Base-by-base conservation (phyloP, 1,139 yeast species). In the Sugiyamaella sp. region DNA sequence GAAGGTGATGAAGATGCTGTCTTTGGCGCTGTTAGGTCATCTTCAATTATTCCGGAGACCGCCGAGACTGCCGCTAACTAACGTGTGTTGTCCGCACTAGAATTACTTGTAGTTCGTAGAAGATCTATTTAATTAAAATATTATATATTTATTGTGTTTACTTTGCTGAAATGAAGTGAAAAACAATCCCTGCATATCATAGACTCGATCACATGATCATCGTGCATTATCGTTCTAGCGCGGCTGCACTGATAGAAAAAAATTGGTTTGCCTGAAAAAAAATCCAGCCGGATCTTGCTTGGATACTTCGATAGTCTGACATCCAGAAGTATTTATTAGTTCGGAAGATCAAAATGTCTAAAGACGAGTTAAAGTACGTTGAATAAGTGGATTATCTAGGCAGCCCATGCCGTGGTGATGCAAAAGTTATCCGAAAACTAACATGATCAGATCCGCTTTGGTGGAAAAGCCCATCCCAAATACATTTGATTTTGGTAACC, bases 401-500 rank as follows among this genome's bases (percentile, higher is more conserved):
- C 19, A n/a, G n/a, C n/a, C n/a, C n/a, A n/a, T n/a, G n/a, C n/a
- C n/a, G n/a, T n/a, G 35, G n/a, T 33, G n/a, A 6, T 2, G 4
- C 27, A 14, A 1, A 44, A 9, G n/a, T n/a, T n/a, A n/a, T n/a
- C n/a, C 22, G 25, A n/a, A 35, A 2, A 35, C 50, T 45, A 45
- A 46, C 42, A 29, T 10, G n/a, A 45, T 8, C 63, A 83, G 84
- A 68, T 86, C 96, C 9, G 91, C 88, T 25, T 85, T 90, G 25
- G 97, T 91, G 24, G 93, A 88, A 46, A 90, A 90, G 71, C 86
- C 86, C 21, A 88, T 90, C 58, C 96, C 97, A 44, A 91, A 86
- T 53, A 77, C 84, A 8, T 90, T 78, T 66, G 98, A 91, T 70
- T 75, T 90, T 60, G 98, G 98, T 45, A 87, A 89, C 70, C 77